Conservation (phyloP, 352 stramenopile species). For the Globisporangium radiosum region DNA sequence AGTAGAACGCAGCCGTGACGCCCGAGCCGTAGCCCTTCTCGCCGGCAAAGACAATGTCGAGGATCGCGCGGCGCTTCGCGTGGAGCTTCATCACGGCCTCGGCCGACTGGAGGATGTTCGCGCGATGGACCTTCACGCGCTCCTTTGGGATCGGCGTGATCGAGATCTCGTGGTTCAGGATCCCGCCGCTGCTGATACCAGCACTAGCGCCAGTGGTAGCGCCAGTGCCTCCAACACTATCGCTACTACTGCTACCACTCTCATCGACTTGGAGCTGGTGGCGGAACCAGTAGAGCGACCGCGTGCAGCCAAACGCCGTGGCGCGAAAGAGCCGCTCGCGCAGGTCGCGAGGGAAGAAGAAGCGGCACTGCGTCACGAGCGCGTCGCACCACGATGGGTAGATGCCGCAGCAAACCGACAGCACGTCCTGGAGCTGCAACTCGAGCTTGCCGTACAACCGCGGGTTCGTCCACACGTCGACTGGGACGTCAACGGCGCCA, state of each 20-base stretch:
- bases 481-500: slow-evolving; percentile 14
- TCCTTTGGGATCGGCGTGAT: slow-evolving; percentile 83
- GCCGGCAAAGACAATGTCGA: slow-evolving; percentile 81
- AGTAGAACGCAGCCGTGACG: slow-evolving; percentile 83
- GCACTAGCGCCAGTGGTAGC: slow-evolving; percentile 6
- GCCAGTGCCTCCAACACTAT: slow-evolving; percentile 10
- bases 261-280: slow-evolving; percentile 61
- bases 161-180: slow-evolving; percentile 75
- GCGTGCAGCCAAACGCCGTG: slow-evolving; percentile 73
- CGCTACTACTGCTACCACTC: slow-evolving; percentile 7
- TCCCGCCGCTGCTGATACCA: slow-evolving; percentile 23
- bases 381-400: slow-evolving; percentile 77
- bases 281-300: slow-evolving; percentile 78
- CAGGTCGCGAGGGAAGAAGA: slow-evolving; percentile 72
- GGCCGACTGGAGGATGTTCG: slow-evolving; percentile 67
- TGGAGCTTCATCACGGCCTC: slow-evolving; percentile 85
- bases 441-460: slow-evolving; percentile 77
- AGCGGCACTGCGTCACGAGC: slow-evolving; percentile 71
- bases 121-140: slow-evolving; percentile 74
- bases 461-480: slow-evolving; percentile 63
- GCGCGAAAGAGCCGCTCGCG: slow-evolving; percentile 68
- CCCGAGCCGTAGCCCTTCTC: slow-evolving; percentile 83
- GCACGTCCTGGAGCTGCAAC: slow-evolving; percentile 70
- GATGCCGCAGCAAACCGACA: slow-evolving; percentile 77
- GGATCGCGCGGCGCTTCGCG: slow-evolving; percentile 69